Base-by-base conservation (phyloP, 345 rosid species). In the Salix udensis region DNA sequence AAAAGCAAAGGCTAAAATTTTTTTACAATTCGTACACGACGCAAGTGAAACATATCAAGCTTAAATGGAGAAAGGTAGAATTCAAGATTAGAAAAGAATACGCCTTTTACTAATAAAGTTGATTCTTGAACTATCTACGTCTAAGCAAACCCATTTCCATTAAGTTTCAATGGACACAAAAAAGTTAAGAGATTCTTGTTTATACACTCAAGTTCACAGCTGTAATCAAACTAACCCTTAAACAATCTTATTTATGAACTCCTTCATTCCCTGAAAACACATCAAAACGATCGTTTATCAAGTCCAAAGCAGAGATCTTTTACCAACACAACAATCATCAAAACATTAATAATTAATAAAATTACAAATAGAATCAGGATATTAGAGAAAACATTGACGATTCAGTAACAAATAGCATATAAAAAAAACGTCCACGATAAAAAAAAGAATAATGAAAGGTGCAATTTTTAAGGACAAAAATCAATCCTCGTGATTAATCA, bases 121-220 rank as follows among this genome's bases (percentile, higher is more conserved):
- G 2, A 40, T 36, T 46, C 53, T 30, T 74, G 2, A 37, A 31
- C 61, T 4, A 65, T 44, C 46, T 11, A 31, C 30, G 16, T 44
- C 5, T 16, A 6, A 53, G n/a, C 37, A 68, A 53, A 42, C 65
- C 70, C 46, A 31, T 28, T 42, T 42, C 23, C 50, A 60, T 36
- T 68, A 7, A 61, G 31, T 42, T 76, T 69, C 31, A 70, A 36
- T 15, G 65, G 73, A n/a, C 67, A 53, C 67, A 55, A 52, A 53
- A 67, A 50, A 10, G 18, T 50, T 2, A 12, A 4, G 28, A 42
- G 61, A 46, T 44, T 46, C n/a, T 48, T 15, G 12, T 8, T 16
- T 46, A 6, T 15, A 19, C 18, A 53, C 60, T 53, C 24, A 28
- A 28, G 39, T n/a, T 73, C 36, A 23, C 16, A 13, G 62, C 15